Base-by-base conservation (phyloP, 257 asterid genomes). In the Henckelia pumila region DNA sequence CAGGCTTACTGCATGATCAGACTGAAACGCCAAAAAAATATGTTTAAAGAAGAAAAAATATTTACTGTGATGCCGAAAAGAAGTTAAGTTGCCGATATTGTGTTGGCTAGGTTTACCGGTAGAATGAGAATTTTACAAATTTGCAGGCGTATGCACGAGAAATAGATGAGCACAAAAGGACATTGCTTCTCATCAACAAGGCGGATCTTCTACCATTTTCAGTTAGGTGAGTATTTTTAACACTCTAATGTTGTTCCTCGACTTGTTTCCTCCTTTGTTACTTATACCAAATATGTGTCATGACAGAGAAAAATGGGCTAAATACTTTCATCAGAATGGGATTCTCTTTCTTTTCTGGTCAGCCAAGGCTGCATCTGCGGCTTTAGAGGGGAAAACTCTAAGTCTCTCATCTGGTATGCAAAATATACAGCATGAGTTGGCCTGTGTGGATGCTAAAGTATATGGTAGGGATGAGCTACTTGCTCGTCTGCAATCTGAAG, bases 341-440 rank as follows among this genome's bases (percentile, higher is more conserved):
- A 85, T 91, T 71, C 99, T 91, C 80, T 91, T 78, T 75, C 63
- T 91, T 60, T 94, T 91, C 87, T 94, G 99, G 99, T 94, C 99
- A 17, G 99, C 99, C 29, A 94, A 94, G 79, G 96, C 96, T 74
- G 97, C 99, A 56, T 30, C 95, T 78, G 95, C 87, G 52, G 84
- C 68, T 70, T 73, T 87, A 71, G 97, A 87, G 73, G 95, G 91
- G 64, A 86, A 85, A 79, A 62, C 57, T 10, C 79, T 73, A 62
- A 61, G 60, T 62, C 56, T 63, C 56, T 26, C 85, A 23, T 68
- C 69, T 1, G 58, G 71, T 56, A 63, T 73, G 64, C 86, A 61
- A 64, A 69, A 29, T 61, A 66, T 63, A 37, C 63, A 69, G 71
- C 82, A 70, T 16, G 92, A 85, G 33, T 69, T 83, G 8, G 56